Evolutionary conservation across 257 asterid genomes (phyloP), one percentile per base, ranked within the genome.

Genomic region (Fraxinus americana): DNA sequence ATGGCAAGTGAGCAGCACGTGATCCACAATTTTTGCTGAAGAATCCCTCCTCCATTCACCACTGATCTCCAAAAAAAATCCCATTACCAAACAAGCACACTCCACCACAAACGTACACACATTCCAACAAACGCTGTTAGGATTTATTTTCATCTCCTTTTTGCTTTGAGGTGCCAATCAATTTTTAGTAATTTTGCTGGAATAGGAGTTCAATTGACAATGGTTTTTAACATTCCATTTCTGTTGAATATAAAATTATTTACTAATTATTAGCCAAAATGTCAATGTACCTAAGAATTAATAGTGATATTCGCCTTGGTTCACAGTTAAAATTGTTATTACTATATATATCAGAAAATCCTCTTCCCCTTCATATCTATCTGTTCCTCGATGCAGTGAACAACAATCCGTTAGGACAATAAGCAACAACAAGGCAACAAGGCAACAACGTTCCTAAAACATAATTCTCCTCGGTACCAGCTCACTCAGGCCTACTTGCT

Each of bases 41-140:
- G 45, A 30, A 35, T 57, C 25, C 81, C 79, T 77, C 76, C 73
- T 71, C 81, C 76, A 67, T 68, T 48, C 72, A 21, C 30, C 57
- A 52, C 72, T 32, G 63, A 76, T 54, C 67, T 80, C 79, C 45
- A 76, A 68, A 43, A 5, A 41, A 36, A 57, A 61, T 23, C 34
- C 67, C 66, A 67, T 45, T 32, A 11, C 80, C 74, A 54, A 75
- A 52, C 80, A 69, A 80, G 67, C 29, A 66, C 35, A n/a, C 67
- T 79, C 75, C 32, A 61, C 74, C 77, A 9, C 76, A 19, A 75
- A n/a, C 25, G 10, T 4, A 19, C 14, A 39, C 45, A 39, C 45
- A 39, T 12, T 8, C 12, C 0, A 3, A 10, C 16, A 41, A 41
- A 19, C 27, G 27, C 65, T 54, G 27, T 54, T 54, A 1, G 19